These are phyloP conservation scores for Aspergillus cavernicola DNA, from an alignment of 495 filamentous ascomycete genomes.

Conservation along the genomic window DNA sequence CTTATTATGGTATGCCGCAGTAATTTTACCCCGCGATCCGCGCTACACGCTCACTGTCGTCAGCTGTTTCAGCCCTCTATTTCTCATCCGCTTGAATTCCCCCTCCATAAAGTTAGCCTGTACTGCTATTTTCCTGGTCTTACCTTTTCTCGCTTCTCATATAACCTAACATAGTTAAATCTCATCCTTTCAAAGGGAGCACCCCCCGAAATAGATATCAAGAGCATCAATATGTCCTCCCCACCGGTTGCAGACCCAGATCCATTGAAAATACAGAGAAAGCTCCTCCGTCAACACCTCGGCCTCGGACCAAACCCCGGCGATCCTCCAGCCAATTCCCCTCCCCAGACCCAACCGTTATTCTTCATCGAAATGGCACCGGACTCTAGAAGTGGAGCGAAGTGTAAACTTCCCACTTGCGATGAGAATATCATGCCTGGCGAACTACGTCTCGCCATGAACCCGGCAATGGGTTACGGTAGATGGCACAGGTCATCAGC, in stretches of 20 bases:
- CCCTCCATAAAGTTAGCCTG: background rate
- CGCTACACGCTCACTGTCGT: too few relatives aligned
- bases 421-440: background rate
- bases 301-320: slow-evolving; percentile 4
- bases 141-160: background rate
- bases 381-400: background rate
- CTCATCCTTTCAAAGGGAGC: background rate
- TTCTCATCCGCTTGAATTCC: background rate
- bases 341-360: slow-evolving; percentile 3
- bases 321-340: background rate
- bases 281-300: slow-evolving; percentile 3
- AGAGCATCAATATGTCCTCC: background rate
- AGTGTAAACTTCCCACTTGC: slow-evolving; percentile 4
- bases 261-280: background rate
- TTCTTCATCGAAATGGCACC: slow-evolving; percentile 10
- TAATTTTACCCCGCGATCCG: too few relatives aligned
- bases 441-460: slow-evolving; percentile 6
- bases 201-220: background rate
- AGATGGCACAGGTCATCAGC: background rate
- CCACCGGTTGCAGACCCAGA: background rate
- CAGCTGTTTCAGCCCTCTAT: too few relatives aligned
- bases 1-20: too few relatives aligned
- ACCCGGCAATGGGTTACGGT: slow-evolving; percentile 1
- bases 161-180: background rate
- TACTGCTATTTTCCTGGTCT: background rate